Evolutionary conservation across 1,284 basidiomycete genomes (phyloP).

Genomic region (Naganishia sp.): DNA sequence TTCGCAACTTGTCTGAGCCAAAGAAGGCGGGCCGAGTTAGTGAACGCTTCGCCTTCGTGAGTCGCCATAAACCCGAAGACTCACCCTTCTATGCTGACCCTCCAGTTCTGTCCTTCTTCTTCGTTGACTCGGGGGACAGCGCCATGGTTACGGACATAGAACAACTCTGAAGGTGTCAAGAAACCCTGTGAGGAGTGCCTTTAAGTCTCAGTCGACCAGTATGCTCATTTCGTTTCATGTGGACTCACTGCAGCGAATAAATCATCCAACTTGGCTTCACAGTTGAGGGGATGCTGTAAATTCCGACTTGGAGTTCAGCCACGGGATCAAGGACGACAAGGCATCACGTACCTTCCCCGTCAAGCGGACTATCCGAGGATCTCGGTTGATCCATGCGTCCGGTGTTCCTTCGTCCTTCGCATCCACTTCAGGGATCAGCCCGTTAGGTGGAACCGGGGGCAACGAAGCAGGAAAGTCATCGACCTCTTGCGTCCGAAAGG

Average conservation of each 20-base stretch:
- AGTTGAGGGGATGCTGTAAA: conserved; percentile 63
- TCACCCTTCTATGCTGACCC: conserved; percentile 58
- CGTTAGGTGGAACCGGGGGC: conserved; percentile 36
- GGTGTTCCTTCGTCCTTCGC: conserved; percentile 52
- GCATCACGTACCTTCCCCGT: conserved; percentile 55
- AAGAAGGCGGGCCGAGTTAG: background rate
- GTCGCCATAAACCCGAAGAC: conserved; percentile 27
- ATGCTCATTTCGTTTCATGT: background rate
- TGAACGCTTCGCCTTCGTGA: background rate
- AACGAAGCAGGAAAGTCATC: conserved; percentile 32
- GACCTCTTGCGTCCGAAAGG: background rate
- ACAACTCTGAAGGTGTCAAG: conserved; percentile 65
- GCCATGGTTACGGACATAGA: conserved; percentile 69
- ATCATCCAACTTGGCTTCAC: conserved; percentile 59
- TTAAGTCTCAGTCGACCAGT: background rate
- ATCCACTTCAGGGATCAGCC: conserved; percentile 26
- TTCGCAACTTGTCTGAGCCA: conserved; percentile 52
- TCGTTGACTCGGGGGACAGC: conserved; percentile 61
- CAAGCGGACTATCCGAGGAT: conserved; percentile 56
- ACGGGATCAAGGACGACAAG: no score
- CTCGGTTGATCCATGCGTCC: conserved; percentile 57
- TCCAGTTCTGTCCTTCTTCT: conserved; percentile 58
- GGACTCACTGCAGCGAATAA: conserved; percentile 56
- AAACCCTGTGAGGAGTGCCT: conserved; percentile 57
- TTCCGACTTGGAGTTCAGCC: background rate